Conservation (phyloP, 371 early-diverging fungal genomes). For the Mortierella sp. region DNA sequence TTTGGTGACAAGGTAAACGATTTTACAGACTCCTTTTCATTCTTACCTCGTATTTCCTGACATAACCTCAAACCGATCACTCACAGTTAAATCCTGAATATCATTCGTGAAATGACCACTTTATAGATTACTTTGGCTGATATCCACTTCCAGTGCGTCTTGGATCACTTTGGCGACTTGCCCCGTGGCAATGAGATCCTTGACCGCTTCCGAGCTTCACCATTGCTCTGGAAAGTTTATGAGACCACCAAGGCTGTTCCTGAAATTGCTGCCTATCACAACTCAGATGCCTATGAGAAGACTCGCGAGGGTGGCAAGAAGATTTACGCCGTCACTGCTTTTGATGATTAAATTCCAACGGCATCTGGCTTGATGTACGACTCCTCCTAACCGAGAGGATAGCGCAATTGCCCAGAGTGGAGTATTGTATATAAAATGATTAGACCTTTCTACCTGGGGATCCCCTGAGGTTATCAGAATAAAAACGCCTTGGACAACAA, state of each 20-base stretch:
- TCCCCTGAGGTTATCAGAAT: no score
- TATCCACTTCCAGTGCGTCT: conserved; percentile 18
- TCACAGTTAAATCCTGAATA: no score
- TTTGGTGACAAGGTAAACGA: conserved; percentile 22
- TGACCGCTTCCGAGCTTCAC: conserved; percentile 9
- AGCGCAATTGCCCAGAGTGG: no score
- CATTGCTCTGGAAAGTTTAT: conserved; percentile 28
- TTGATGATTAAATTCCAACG: background rate
- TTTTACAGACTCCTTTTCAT: background rate
- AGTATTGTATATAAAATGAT: no score
- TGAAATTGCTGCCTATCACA: conserved; percentile 12
- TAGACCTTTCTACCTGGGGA: no score
- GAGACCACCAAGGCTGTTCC: conserved; percentile 18
- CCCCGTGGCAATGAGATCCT: conserved; percentile 20
- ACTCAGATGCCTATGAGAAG: conserved; percentile 8
- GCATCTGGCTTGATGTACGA: no score
- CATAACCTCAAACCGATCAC: no score
- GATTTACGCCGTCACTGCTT: conserved; percentile 5
- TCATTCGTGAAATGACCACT: background rate
- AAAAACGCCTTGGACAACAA: no score
- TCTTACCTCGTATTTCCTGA: no score
- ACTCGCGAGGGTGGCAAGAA: conserved; percentile 14
- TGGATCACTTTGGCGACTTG: conserved; percentile 29
- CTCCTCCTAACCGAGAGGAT: no score
- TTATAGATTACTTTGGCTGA: conserved; percentile 21